These are phyloP conservation scores for Pseudomassariella vexata DNA, from an alignment of 2,329 filamentous ascomycete species.

Conservation along the genomic window DNA sequence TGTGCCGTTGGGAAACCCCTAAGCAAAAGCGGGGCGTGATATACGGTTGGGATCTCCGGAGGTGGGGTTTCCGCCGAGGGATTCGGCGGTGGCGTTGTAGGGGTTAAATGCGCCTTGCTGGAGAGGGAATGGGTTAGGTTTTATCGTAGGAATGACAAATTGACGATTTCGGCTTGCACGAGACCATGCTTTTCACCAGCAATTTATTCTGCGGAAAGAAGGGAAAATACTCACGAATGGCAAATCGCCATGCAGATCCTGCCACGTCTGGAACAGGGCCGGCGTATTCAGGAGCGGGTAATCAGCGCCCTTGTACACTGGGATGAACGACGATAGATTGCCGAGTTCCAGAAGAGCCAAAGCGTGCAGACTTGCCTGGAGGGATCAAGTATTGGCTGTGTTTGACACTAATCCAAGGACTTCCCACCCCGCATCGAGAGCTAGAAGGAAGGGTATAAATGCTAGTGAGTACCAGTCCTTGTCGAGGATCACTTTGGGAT, in stretches of 20 bases:
- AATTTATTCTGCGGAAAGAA: too few species aligned
- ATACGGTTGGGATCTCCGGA: constrained; percentile 36
- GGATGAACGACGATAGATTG: constrained; percentile 39
- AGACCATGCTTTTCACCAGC: too few species aligned
- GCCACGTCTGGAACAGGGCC: constrained; percentile 36
- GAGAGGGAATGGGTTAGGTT: too few species aligned
- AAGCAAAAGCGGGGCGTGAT: constrained; percentile 32
- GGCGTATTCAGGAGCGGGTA: constrained; percentile 41
- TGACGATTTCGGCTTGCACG: too few species aligned
- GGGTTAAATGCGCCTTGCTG: constrained; percentile 35
- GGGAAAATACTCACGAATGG: constrained; percentile 38
- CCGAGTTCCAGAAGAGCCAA: constrained; percentile 40
- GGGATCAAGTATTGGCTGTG: constrained; percentile 39
- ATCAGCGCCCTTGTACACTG: constrained; percentile 38
- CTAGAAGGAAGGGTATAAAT: constrained; percentile 37
- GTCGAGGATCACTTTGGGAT: constrained; percentile 29
- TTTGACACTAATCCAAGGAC: constrained; percentile 32
- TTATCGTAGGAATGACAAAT: too few species aligned
- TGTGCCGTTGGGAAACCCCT: constrained; percentile 40
- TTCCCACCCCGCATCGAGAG: constrained; percentile 36
- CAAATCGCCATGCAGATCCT: constrained; percentile 34
- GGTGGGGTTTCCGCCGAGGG: constrained; percentile 36
- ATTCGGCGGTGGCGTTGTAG: constrained; percentile 34
- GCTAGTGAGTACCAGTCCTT: constrained; percentile 38
- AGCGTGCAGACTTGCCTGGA: constrained; percentile 37